Evolutionary conservation across 2,329 filamentous ascomycete genomes (phyloP), one percentile per base, ranked within the genome.

Genomic region (Apiospora aurea): DNA sequence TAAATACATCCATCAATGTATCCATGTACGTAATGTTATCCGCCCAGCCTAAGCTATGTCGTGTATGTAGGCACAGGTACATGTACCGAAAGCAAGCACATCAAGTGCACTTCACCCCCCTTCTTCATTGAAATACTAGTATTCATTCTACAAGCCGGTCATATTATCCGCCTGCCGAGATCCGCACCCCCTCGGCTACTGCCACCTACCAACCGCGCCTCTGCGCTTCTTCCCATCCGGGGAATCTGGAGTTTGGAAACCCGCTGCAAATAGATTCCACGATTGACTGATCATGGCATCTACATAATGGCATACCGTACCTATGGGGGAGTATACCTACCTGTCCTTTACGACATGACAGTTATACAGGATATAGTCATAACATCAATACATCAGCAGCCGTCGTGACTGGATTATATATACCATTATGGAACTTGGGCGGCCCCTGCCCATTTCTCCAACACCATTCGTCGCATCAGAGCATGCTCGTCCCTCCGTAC

Each of bases 401-500:
- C 49, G 21, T 47, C 5, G 18, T 49, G 21, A n/a, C 41, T 64
- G 41, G n/a, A n/a, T n/a, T n/a, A n/a, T n/a, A n/a, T n/a, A n/a
- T n/a, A n/a, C n/a, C n/a, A n/a, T 21, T 41, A 64, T 24, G 57
- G 57, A 21, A 64, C 57, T 64, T n/a, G 57, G 6, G 10, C 18
- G n/a, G 57, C 57, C 57, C 57, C 57, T 64, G 57, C 34, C 57
- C 21, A 16, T 41, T 66, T 73, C 71, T 74, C 74, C 69, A 74
- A 77, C 73, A 66, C 51, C 34, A 72, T 67, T 74, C 69, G 72
- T 77, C 77, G 73, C 75, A 75, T 74, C 70, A 57, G 53, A 61
- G 73, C 69, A 67, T 74, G 73, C 75, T 75, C 68, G 73, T 75
- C 69, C 75, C 73, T 75, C 73, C 53, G 53, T 61, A 38, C 29